Evolutionary conservation across 2,329 filamentous ascomycete species (phyloP), one percentile per base, ranked within the genome.

Genomic region (Botrytis deweyae): DNA sequence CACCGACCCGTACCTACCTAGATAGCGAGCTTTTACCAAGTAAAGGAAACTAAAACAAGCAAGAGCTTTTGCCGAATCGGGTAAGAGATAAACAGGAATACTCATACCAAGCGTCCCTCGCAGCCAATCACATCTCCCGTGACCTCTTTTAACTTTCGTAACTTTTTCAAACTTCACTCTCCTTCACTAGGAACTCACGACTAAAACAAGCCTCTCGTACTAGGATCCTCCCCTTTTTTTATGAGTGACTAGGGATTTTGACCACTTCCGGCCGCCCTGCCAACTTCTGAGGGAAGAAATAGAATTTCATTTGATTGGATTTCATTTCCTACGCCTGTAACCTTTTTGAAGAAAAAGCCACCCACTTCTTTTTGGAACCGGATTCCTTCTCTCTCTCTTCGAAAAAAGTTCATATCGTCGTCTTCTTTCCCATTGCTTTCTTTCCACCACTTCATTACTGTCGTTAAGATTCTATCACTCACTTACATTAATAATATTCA

Each of bases 381-480:
- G 22, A 62, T 55, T 58, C 9, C 36, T 2, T 42, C 44, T 65
- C 20, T 44, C 22, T 40, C 49, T 72, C 46, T 44, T 25, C 22
- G 10, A 18, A 72, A 72, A 72, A 72, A 52, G 36, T 72, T 22
- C 38, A 44, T 33, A 18, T 72, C 38, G 49, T 69, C 49, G 62
- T 44, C 36, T 49, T 33, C 22, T 29, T 25, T 72, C 33, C 62
- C 42, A 18, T 68, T 49, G 44, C 59, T 36, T 55, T 58, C 52
- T 58, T 52, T 66, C 55, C 38, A 52, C 40, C 33, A 46, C 71
- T 72, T 73, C 64, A 73, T 52, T 10, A 73, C 72, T 73, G 64
- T 73, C 72, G 72, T 73, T 73, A 73, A 73, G 64, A 72, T 72
- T 55, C 42, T n/a, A 55, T 42, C 22, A 22, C 65, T 29, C 22